Evolutionary conservation across 2,329 filamentous ascomycete species (phyloP).

Genomic region (Plenodomus tracheiphilus): DNA sequence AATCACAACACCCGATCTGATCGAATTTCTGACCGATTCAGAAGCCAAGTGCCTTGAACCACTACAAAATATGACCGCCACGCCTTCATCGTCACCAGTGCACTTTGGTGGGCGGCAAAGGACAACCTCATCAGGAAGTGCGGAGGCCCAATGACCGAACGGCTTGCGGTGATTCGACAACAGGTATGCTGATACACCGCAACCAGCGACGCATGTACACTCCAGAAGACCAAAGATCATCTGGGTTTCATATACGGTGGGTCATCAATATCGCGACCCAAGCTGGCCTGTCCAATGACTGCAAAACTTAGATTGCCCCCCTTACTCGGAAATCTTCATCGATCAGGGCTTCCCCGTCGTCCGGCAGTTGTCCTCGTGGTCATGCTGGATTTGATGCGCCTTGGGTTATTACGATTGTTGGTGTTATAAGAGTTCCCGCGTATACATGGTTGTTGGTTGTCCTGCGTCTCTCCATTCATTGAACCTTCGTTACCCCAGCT

Average conservation of each 20-base stretch:
- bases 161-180: constrained; percentile 9
- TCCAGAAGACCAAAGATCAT: constrained; percentile 10
- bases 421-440: constrained; percentile 30
- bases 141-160: background rate
- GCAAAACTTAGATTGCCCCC: constrained; percentile 35
- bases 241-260: constrained; percentile 16
- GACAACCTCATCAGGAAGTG: background rate
- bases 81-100: constrained; percentile 11
- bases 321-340: constrained; percentile 24
- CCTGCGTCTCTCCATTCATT: constrained; percentile 21
- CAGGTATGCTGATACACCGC: constrained; percentile 15
- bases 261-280: constrained; percentile 21
- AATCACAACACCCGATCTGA: background rate
- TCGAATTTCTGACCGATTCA: background rate
- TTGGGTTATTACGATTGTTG: background rate
- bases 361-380: constrained; percentile 31
- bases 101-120: constrained; percentile 9
- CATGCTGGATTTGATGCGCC: constrained; percentile 4
- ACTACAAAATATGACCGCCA: constrained; percentile 5
- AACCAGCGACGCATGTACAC: constrained; percentile 6
- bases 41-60: constrained; percentile 10
- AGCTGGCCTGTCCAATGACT: constrained; percentile 29
- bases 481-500: background rate
- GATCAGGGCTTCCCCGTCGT: constrained; percentile 24
- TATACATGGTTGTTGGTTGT: constrained; percentile 19